These are phyloP conservation scores for Graphilbum fragrans DNA, from an alignment of 2,329 filamentous ascomycete genomes.

Conservation along the genomic window DNA sequence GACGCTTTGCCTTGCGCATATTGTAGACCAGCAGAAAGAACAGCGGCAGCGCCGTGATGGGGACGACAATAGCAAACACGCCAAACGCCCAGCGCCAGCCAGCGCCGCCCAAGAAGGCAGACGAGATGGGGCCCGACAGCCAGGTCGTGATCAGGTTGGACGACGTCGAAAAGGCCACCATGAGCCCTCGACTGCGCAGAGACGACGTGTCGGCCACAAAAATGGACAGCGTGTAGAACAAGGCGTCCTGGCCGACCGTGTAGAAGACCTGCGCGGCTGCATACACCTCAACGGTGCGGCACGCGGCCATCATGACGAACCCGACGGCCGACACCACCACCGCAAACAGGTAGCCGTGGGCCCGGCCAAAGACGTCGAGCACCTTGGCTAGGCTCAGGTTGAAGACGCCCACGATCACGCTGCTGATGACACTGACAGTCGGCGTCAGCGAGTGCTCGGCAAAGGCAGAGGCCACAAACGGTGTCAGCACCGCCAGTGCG, in stretches of 20 bases:
- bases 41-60: constrained; percentile 45
- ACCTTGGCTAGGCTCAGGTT: constrained; percentile 47
- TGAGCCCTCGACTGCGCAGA: constrained; percentile 49
- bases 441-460: constrained; percentile 9
- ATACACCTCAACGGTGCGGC: constrained; percentile 20
- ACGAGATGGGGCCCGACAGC: constrained; percentile 41
- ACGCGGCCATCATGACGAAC: constrained; percentile 48
- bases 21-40: constrained; percentile 43
- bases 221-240: constrained; percentile 48
- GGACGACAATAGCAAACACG: constrained; percentile 50
- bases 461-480: constrained; percentile 10
- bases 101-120: constrained; percentile 28
- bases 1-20: constrained; percentile 42
- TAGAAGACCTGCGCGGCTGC: constrained; percentile 45
- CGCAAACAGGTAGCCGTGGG: constrained; percentile 39
- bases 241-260: constrained; percentile 29
- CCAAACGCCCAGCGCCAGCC: constrained; percentile 36
- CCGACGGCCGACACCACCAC: constrained; percentile 33
- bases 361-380: constrained; percentile 45
- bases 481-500: constrained; percentile 15
- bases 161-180: constrained; percentile 48
- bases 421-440: constrained; percentile 6
- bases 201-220: constrained; percentile 55
- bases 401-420: constrained; percentile 33
- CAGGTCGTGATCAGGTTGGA: constrained; percentile 53